Evolutionary conservation across 2,329 filamentous ascomycete genomes (phyloP), one percentile per base, ranked within the genome.

Genomic region (Cladorrhinum sp.): DNA sequence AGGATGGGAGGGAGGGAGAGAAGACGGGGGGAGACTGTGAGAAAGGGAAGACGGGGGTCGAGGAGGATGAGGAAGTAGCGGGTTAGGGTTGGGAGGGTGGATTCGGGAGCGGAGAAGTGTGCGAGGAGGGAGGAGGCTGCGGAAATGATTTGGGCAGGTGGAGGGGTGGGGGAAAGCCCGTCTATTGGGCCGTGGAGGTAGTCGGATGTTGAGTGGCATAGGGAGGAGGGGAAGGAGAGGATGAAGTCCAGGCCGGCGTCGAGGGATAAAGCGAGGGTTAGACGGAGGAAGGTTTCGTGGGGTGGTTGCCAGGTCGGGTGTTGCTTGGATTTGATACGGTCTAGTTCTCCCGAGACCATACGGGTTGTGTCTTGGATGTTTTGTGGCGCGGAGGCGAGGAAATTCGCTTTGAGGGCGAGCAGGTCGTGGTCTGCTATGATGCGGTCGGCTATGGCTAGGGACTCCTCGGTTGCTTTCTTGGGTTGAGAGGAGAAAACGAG

Each of bases 401-500:
- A 18, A 10, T 58, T 33, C 12, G 48, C 21, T 2, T 33, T 59
- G 3, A 64, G 33, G 24, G 28, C 4, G 20, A 42, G 16, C 3
- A 64, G 53, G 18, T 55, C 33, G 54, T 63, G 46, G 8, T 60
- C 28, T 7, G 50, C 49, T 20, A 65, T 60, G 2, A 66, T 30
- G 16, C n/a, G 20, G 2, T 55, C 18, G 24, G 63, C 64, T 12
- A 57, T 51, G 2, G 53, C 55, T 2, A 49, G 39, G 1, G 62
- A 50, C 2, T 2, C 10, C 21, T 46, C 33, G 3, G 62, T 33
- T 4, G 52, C 18, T 12, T 30, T 30, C 0, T 10, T 30, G 8
- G 64, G 67, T 1, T 55, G 58, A 9, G 50, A 53, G 1, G 59
- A 49, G 20, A 68, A 60, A 0, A 69, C 18, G 0, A 68, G 57